Evolutionary conservation across 495 filamentous ascomycete species (phyloP), one percentile per base, ranked within the genome.

Genomic region (Neurospora cerealis): DNA sequence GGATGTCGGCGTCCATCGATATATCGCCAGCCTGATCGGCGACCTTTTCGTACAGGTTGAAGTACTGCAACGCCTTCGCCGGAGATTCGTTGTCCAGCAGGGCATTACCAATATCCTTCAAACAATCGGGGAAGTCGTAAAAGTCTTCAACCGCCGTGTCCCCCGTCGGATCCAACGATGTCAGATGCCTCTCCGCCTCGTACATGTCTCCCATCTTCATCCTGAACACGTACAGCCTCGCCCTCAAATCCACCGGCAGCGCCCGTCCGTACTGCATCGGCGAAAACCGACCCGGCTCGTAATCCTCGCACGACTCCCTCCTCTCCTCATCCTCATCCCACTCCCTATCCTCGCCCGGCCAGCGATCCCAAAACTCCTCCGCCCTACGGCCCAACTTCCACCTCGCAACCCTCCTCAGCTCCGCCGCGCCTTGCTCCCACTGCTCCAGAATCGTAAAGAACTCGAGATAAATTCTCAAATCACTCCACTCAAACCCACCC

Each of bases 221-320:
- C 34, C 96, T 88, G 80, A 92, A 96, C 5, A 96, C 77, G 11
- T 93, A 95, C 73, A 99, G 83, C 81, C 94, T 97, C 19, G 93
- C 88, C n/a, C 94, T 89, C 41, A 98, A 79, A 74, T 98, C 95
- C 4, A 93, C 77, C 1, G 96, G 96, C 17, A 99, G 85, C 2
- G 91, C 90, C 40, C 86, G 80, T 4, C 93, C 93, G 77, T 97
- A 98, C 0, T 86, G 83, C 32, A 88, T 85, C 15, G 77, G 78
- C 1, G 87, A 86, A 81, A 89, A 91, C 71, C 80, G 92, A 7
- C 87, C 87, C 1, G 82, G 74, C 34, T 82, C 79, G 46, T 85
- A 85, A 34, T 86, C 82, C 17, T 88, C 83, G 39, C 89, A 86
- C 42, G 83, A 84, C 46, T 89, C 84, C 46, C 94, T 87, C 39